Conservation (phyloP, 2,329 filamentous ascomycete genomes). For the Pseudogymnoascus sp. region DNA sequence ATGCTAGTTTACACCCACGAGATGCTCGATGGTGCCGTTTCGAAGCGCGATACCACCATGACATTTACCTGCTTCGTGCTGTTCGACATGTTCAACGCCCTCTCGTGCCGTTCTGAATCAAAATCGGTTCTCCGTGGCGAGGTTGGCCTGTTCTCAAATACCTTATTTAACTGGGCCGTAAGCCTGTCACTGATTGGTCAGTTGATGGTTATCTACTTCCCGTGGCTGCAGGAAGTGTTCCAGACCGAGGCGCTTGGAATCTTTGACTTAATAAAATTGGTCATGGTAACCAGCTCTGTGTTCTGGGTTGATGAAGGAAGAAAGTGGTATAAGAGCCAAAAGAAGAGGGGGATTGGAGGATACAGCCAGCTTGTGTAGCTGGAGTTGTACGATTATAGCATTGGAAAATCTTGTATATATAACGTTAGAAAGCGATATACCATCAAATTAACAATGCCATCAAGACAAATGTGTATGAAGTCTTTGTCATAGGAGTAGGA, state of each 20-base stretch:
- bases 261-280: conserved; percentile 64
- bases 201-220: conserved; percentile 86
- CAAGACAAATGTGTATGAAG: background rate
- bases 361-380: conserved; percentile 58
- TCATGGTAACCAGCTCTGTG: conserved; percentile 75
- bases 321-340: conserved; percentile 63
- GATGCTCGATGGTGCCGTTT: conserved; percentile 81
- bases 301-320: conserved; percentile 91
- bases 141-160: conserved; percentile 74
- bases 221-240: conserved; percentile 87
- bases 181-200: conserved; percentile 78
- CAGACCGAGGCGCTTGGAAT: conserved; percentile 82
- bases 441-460: background rate
- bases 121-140: conserved; percentile 87
- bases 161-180: conserved; percentile 95
- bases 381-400: conserved; percentile 1
- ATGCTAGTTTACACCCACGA: conserved; percentile 86
- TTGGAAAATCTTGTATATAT: conserved; percentile 3
- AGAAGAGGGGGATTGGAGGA: conserved; percentile 50
- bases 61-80: conserved; percentile 98
- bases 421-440: conserved; percentile 7
- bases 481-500: background rate
- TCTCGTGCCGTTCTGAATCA: conserved; percentile 83
- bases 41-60: conserved; percentile 94
- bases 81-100: conserved; percentile 99